Evolutionary conservation across 805 yeast species (phyloP).

Genomic region (Wickerhamiella shivajii): DNA sequence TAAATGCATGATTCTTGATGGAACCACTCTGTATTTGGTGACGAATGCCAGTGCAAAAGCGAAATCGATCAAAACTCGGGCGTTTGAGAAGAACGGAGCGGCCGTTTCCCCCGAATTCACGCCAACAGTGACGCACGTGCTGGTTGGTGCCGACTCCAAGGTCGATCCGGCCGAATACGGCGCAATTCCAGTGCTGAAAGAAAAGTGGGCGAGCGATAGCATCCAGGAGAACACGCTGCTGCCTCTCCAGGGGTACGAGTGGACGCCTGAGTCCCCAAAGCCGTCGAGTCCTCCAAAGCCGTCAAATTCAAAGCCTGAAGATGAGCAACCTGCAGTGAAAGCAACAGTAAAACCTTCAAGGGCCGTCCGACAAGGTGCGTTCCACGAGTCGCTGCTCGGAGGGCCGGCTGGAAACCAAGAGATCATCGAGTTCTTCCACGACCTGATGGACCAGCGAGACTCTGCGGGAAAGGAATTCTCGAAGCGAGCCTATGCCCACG

Average conservation of each 20-base stretch:
- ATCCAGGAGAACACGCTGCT: slow-evolving; percentile 16
- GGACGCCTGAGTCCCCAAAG: background rate
- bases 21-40: no score
- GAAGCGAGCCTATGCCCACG: slow-evolving; percentile 31
- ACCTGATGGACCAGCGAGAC: slow-evolving; percentile 24
- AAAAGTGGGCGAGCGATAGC: slow-evolving; percentile 24
- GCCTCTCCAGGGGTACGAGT: background rate
- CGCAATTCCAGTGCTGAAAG: slow-evolving; percentile 8
- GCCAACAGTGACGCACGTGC: slow-evolving; percentile 18
- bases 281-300: no score
- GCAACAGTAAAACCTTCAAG: slow-evolving; percentile 11
- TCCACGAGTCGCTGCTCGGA: no score
- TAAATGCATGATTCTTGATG: no score
- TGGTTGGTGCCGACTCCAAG: slow-evolving; percentile 13
- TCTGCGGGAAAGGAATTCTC: slow-evolving; percentile 27
- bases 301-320: slow-evolving; percentile 6
- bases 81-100: slow-evolving; percentile 19
- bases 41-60: no score
- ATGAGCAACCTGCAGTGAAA: background rate
- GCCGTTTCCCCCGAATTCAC: slow-evolving; percentile 9
- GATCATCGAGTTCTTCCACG: slow-evolving; percentile 23
- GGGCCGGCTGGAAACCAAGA: slow-evolving; percentile 20
- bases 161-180: background rate
- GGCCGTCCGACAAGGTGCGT: slow-evolving; percentile 4
- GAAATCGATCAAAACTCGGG: no score